Conservation (phyloP, 257 asterid genomes). For the Anisodus acutangulus region DNA sequence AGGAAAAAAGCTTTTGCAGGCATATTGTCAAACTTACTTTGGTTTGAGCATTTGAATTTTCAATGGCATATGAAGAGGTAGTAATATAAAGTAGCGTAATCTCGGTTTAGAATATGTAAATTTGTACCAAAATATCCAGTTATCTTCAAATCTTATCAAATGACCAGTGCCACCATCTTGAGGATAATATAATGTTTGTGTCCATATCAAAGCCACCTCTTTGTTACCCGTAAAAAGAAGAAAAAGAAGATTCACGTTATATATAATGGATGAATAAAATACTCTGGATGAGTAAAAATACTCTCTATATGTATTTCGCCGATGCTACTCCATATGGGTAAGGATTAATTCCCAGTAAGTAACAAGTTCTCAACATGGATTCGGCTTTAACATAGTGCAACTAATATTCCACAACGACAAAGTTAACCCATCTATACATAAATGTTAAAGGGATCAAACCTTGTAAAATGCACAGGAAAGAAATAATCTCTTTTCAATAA, state of each 20-base stretch:
- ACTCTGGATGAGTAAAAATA: not conserved
- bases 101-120: too few relatives aligned
- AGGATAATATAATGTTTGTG: not conserved
- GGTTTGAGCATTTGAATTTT: not conserved
- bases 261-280: not conserved
- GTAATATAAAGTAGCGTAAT: not conserved
- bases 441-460: slow-evolving; percentile 47
- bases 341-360: too few relatives aligned
- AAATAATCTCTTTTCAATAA: too few relatives aligned
- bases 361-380: too few relatives aligned
- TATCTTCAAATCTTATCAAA: too few relatives aligned
- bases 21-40: not conserved
- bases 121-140: too few relatives aligned
- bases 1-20: not conserved
- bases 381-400: not conserved
- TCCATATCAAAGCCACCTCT: not conserved
- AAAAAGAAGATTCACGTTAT: not conserved
- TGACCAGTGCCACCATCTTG: too few relatives aligned
- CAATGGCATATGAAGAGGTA: not conserved
- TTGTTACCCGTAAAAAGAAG: not conserved
- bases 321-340: too few relatives aligned
- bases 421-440: not conserved
- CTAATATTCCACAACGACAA: not conserved
- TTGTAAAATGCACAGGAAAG: slow-evolving; percentile 65
- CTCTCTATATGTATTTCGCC: too few relatives aligned